A percentile compares a stretch with the other conserved stretches of the same genome.
These are phyloP conservation scores for Verticillium isaacii DNA, from an alignment of 2,329 filamentous ascomycete genomes.

Conservation along the genomic window DNA sequence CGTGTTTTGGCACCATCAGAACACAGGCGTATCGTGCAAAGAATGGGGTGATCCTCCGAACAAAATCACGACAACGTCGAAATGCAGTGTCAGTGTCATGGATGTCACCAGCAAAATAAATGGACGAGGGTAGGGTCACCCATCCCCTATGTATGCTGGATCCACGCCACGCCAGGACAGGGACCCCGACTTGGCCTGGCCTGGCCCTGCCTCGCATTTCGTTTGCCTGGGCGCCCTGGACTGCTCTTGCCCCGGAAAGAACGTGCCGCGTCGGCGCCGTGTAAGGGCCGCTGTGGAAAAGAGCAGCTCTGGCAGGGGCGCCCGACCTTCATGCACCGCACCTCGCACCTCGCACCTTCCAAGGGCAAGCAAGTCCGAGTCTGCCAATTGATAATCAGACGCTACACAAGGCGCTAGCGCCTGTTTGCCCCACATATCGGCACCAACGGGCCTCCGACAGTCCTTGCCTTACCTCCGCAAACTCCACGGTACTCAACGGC, in stretches of 20 bases:
- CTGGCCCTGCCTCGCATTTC: neutral
- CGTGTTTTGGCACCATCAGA: neutral
- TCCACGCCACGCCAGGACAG: neutral
- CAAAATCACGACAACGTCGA: neutral
- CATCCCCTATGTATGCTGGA: neutral
- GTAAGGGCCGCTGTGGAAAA: neutral
- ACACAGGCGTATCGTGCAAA: neutral
- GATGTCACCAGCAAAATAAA: neutral
- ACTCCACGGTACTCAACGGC: neutral
- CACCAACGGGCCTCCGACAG: neutral
- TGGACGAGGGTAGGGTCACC: neutral
- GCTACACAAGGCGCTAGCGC: neutral
- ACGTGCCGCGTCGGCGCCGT: neutral
- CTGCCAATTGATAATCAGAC: neutral
- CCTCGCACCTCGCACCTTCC: neutral
- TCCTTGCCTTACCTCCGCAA: neutral
- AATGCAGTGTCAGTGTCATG: neutral
- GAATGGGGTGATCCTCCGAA: neutral
- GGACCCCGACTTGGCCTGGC: neutral
- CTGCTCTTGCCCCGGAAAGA: neutral
- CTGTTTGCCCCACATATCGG: neutral
- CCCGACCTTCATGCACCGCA: neutral
- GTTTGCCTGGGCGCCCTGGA: neutral
- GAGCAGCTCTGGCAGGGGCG: neutral
- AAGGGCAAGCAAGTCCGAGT: neutral